Evolutionary conservation across 768 basidiomycete species (phyloP).

Genomic region (Boletus rubropictus): DNA sequence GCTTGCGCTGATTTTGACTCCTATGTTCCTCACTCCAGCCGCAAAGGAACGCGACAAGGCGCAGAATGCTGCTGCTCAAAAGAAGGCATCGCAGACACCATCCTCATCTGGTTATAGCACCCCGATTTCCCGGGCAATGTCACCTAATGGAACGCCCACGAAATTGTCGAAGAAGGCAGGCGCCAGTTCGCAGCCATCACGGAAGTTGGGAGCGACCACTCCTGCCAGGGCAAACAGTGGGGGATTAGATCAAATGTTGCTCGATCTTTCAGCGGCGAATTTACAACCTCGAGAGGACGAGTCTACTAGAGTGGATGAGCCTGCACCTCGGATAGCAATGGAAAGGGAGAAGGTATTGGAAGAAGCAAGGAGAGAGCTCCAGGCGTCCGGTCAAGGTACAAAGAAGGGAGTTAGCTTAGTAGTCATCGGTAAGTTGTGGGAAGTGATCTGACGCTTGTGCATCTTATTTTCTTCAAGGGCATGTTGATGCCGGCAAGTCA

Average conservation of each 20-base stretch:
- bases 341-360: conserved; percentile 79
- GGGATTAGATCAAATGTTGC: conserved; percentile 47
- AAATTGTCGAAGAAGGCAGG: conserved; percentile 40
- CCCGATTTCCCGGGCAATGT: conserved; percentile 42
- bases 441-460: neutral
- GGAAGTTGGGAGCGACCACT: conserved; percentile 39
- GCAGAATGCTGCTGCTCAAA: conserved; percentile 47
- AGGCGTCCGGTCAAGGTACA: conserved; percentile 40
- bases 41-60: conserved; percentile 78
- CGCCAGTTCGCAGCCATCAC: conserved; percentile 25
- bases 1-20: conserved; percentile 38
- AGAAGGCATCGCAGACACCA: conserved; percentile 32
- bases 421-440: conserved; percentile 67
- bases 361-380: conserved; percentile 58
- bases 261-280: conserved; percentile 75
- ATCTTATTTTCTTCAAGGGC: conserved; percentile 49
- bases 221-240: conserved; percentile 32
- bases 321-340: conserved; percentile 58
- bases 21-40: conserved; percentile 41
- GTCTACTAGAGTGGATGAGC: conserved; percentile 35
- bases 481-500: conserved; percentile 98
- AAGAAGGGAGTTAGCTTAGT: conserved; percentile 81
- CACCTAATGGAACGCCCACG: conserved; percentile 36
- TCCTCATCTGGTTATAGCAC: conserved; percentile 35
- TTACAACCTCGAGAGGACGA: conserved; percentile 45